phyloP scores from a whole-genome alignment of 2,329 filamentous ascomycete species.

The Alternaria alternata region DNA sequence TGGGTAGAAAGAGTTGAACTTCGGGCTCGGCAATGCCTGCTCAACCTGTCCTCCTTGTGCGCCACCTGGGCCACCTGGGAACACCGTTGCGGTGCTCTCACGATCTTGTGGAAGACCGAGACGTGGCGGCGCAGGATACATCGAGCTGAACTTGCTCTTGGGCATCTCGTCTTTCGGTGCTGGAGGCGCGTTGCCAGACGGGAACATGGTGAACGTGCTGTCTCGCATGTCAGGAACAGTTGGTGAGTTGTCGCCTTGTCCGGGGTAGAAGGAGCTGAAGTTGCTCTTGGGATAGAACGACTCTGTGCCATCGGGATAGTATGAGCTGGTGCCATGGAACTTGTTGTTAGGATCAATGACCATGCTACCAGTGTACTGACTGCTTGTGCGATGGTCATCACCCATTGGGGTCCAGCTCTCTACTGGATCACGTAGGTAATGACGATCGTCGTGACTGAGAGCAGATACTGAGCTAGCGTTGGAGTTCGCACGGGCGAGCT shows the following conservation, averaged over 20 bases:
- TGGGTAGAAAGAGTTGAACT: constrained; percentile 60
- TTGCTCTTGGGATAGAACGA: constrained; percentile 58
- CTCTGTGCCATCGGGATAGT: constrained; percentile 45
- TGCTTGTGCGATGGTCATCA: constrained; percentile 51
- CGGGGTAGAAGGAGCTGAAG: constrained; percentile 62
- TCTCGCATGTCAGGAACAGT: constrained; percentile 70
- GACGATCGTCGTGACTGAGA: constrained; percentile 40
- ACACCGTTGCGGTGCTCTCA: constrained; percentile 58
- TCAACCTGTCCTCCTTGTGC: constrained; percentile 19
- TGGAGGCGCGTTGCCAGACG: constrained; percentile 25
- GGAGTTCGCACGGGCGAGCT: constrained; percentile 49
- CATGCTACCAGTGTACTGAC: constrained; percentile 55
- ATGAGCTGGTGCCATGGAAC: constrained; percentile 64
- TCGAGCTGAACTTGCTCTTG: constrained; percentile 37
- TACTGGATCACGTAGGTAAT: constrained; percentile 40
- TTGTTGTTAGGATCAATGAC: constrained; percentile 49
- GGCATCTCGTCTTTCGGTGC: constrained; percentile 26
- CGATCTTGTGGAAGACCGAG: constrained; percentile 50
- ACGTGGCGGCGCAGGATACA: constrained; percentile 41
- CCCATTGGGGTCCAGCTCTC: constrained; percentile 50
- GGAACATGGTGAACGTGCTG: constrained; percentile 56
- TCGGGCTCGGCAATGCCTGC: constrained; percentile 52
- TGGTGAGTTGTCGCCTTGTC: constrained; percentile 51
- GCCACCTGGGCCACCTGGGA: constrained; percentile 39
- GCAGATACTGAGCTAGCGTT: constrained; percentile 47